Evolutionary conservation across 116 monocot genomes (phyloP).

Genomic region (Phalaenopsis hybrid): DNA sequence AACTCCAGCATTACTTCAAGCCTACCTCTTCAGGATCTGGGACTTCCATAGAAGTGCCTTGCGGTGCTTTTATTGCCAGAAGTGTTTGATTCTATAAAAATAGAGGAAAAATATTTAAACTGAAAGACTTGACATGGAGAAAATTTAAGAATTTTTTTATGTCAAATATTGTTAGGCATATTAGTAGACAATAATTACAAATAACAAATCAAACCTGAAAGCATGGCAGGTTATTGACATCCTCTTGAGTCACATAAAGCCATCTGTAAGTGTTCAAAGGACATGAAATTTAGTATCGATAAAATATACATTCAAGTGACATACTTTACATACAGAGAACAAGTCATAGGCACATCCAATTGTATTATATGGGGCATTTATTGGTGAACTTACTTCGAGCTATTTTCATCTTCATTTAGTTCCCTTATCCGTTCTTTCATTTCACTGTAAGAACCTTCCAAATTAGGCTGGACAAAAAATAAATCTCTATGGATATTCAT

Average conservation of each 20-base stretch:
- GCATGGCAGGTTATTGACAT: slow-evolving; percentile 84
- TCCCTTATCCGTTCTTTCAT: slow-evolving; percentile 63
- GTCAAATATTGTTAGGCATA: neutral
- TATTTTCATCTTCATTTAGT: slow-evolving; percentile 81
- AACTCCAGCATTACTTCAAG: neutral
- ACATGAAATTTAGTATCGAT: neutral
- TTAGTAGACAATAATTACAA: neutral
- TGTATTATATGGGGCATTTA: neutral
- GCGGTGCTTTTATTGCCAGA: slow-evolving; percentile 97
- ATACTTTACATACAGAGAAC: neutral
- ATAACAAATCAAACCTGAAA: slow-evolving; percentile 63
- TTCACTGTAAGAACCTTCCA: slow-evolving; percentile 41
- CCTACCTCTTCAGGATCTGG: slow-evolving; percentile 97
- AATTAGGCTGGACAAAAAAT: neutral
- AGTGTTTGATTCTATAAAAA: slow-evolving; percentile 76
- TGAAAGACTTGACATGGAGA: neutral
- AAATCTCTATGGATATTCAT: neutral
- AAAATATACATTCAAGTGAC: neutral
- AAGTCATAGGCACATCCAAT: neutral
- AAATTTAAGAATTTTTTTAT: neutral
- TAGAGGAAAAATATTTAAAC: slow-evolving; percentile 7
- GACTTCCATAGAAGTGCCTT: slow-evolving; percentile 97
- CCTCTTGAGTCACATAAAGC: slow-evolving; percentile 98
- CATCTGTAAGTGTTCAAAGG: slow-evolving; percentile 44
- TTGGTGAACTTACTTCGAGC: slow-evolving; percentile 51